Conservation (phyloP, 2,329 filamentous ascomycete genomes). For the Metarhizium humberi region DNA sequence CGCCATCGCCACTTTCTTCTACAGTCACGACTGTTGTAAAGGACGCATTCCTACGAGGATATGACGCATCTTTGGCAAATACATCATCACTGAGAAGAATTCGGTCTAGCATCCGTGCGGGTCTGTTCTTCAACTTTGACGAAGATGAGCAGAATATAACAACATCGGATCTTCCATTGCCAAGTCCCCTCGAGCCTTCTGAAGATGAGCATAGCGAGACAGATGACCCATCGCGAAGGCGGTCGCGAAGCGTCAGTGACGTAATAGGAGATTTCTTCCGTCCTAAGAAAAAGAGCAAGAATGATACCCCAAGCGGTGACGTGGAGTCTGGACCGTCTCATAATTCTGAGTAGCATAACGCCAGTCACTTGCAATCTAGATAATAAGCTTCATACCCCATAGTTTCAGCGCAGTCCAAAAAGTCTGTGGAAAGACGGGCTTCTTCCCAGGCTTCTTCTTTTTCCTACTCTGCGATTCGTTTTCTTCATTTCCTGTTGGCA, state of each 20-base stretch:
- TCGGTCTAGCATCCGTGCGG: conserved; percentile 41
- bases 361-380: background rate
- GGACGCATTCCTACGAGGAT: conserved; percentile 41
- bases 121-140: conserved; percentile 43
- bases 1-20: conserved; percentile 49
- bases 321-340: background rate
- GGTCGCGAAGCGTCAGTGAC: conserved; percentile 32
- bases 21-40: conserved; percentile 50
- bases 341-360: background rate
- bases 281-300: conserved; percentile 22
- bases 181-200: conserved; percentile 12
- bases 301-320: conserved; percentile 10
- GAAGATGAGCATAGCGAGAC: conserved; percentile 8
- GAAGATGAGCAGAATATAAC: conserved; percentile 22
- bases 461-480: background rate
- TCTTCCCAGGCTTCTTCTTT: background rate
- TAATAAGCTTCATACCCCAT: background rate
- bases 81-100: conserved; percentile 37
- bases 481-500: too few species aligned
- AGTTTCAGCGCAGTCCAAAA: too few species aligned
- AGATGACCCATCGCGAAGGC: conserved; percentile 15
- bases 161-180: conserved; percentile 17
- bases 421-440: too few species aligned
- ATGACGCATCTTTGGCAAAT: conserved; percentile 28
- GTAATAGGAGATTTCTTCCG: conserved; percentile 31